phyloP scores from a whole-genome alignment of 176 grass and related monocot species.

The Zoysia japonica region DNA sequence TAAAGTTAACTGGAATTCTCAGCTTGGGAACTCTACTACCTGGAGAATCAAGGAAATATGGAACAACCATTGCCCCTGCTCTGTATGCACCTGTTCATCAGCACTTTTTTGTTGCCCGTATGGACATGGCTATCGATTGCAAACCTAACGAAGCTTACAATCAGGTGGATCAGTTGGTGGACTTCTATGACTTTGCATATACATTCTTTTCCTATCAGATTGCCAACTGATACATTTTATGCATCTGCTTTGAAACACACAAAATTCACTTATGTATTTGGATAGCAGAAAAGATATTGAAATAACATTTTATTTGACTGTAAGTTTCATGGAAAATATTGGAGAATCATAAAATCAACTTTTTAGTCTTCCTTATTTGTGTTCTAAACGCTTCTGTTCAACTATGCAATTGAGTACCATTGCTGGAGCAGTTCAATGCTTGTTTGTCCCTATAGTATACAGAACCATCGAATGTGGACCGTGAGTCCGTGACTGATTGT shows the following conservation, averaged over 20 bases:
- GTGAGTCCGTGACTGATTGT: background rate
- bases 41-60: constrained; percentile 94
- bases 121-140: constrained; percentile 98
- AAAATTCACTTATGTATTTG: background rate
- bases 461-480: background rate
- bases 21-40: constrained; percentile 96
- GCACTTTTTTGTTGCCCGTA: constrained; percentile 99
- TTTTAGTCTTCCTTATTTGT: constrained; percentile 10
- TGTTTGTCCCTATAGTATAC: background rate
- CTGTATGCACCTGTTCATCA: constrained; percentile 99
- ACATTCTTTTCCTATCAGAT: background rate
- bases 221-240: background rate
- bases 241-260: background rate
- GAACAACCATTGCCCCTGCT: constrained; percentile 96
- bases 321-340: background rate
- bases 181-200: constrained; percentile 4
- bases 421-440: background rate
- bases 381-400: background rate
- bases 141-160: constrained; percentile 93
- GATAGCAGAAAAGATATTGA: background rate
- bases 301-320: background rate
- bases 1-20: constrained; percentile 97
- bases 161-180: constrained; percentile 66
- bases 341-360: background rate
- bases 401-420: background rate